Evolutionary conservation across 208 protist genomes (phyloP).

Genomic region (Trypanosoma brucei): DNA sequence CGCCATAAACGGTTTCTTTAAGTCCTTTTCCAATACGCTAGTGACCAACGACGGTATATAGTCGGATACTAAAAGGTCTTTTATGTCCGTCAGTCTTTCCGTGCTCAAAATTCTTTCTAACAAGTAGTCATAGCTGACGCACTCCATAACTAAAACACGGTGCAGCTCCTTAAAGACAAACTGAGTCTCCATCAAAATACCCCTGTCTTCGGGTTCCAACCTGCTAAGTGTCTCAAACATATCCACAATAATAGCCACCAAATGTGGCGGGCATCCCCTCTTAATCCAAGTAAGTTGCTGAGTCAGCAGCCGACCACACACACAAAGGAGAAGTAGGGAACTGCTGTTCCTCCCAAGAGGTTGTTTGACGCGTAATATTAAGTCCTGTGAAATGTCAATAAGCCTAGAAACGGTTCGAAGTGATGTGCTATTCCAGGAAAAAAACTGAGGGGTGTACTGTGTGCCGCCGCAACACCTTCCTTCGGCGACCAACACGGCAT

Average conservation of each 20-base stretch:
- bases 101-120: slow-evolving; percentile 70
- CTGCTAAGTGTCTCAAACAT: slow-evolving; percentile 41
- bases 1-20: slow-evolving; percentile 79
- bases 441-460: slow-evolving; percentile 11
- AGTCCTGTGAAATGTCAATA: slow-evolving; percentile 21
- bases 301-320: slow-evolving; percentile 61
- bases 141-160: slow-evolving; percentile 58
- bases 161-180: slow-evolving; percentile 62
- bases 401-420: slow-evolving; percentile 26
- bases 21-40: slow-evolving; percentile 63
- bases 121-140: slow-evolving; percentile 81
- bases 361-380: slow-evolving; percentile 3
- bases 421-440: slow-evolving; percentile 17
- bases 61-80: slow-evolving; percentile 53
- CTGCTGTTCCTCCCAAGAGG: slow-evolving; percentile 16
- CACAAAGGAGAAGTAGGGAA: slow-evolving; percentile 47
- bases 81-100: slow-evolving; percentile 53
- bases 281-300: slow-evolving; percentile 51
- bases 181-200: slow-evolving; percentile 38
- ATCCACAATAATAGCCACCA: slow-evolving; percentile 47
- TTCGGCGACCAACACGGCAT: slow-evolving; percentile 15
- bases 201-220: slow-evolving; percentile 12
- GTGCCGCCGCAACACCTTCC: background rate
- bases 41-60: slow-evolving; percentile 58
- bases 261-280: slow-evolving; percentile 50